Conservation (phyloP, 2,329 filamentous ascomycete species). For the Trichoderma pleuroti region DNA sequence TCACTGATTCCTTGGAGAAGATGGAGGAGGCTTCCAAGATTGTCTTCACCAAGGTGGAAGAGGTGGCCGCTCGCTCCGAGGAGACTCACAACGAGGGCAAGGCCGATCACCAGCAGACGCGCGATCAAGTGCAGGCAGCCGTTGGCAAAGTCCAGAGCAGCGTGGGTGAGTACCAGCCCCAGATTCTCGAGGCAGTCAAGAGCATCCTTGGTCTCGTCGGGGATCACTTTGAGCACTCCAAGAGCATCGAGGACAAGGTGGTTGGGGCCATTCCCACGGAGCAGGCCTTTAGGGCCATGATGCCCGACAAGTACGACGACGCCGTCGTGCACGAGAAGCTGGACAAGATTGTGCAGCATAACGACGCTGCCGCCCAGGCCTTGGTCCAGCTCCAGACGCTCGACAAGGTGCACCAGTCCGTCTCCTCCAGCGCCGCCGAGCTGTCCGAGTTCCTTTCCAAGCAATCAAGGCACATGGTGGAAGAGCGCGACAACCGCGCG, state of each 20-base stretch:
- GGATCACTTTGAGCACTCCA: constrained; percentile 85
- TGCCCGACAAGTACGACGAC: constrained; percentile 62
- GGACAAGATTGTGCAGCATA: constrained; percentile 56
- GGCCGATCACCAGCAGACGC: constrained; percentile 76
- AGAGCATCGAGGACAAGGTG: constrained; percentile 59
- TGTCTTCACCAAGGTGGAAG: constrained; percentile 78
- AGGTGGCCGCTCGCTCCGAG: constrained; percentile 71
- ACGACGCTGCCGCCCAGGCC: constrained; percentile 63
- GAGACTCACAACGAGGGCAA: constrained; percentile 71
- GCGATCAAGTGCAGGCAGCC: constrained; percentile 74
- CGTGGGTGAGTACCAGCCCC: constrained; percentile 78
- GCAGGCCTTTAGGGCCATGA: constrained; percentile 42
- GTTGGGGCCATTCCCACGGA: constrained; percentile 60
- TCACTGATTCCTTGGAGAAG: constrained; percentile 80
- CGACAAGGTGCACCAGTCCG: constrained; percentile 84
- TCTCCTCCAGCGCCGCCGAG: constrained; percentile 78
- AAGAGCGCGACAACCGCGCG: constrained; percentile 76
- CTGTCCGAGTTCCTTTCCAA: constrained; percentile 76
- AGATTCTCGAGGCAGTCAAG: constrained; percentile 80
- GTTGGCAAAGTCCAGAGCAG: constrained; percentile 70
- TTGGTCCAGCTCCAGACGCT: constrained; percentile 75
- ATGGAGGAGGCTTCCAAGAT: constrained; percentile 84
- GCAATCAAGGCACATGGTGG: constrained; percentile 70
- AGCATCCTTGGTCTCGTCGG: constrained; percentile 80
- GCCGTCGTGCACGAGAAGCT: constrained; percentile 37